A percentile compares a stretch with the other conserved stretches of the same genome.
These are phyloP conservation scores for Babesia sp. DNA, from an alignment of 169 alveolate genomes.

Conservation along the genomic window DNA sequence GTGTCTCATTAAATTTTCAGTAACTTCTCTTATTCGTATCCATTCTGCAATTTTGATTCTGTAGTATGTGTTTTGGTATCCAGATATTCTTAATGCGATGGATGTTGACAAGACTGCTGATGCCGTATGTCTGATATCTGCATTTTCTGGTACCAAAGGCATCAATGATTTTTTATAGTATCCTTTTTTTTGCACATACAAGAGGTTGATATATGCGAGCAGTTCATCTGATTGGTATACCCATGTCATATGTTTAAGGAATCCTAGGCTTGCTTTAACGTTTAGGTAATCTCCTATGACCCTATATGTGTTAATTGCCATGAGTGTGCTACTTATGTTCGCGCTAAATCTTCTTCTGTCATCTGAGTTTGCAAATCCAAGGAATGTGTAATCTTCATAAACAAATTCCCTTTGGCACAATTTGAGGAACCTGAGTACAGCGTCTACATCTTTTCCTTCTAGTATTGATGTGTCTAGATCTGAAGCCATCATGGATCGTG, in stretches of 20 bases:
- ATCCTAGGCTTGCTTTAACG: background rate
- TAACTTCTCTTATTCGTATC: constrained; percentile 23
- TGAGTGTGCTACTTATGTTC: constrained; percentile 23
- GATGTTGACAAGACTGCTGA: constrained; percentile 43
- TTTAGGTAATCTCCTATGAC: constrained; percentile 12
- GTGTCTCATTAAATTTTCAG: constrained; percentile 40
- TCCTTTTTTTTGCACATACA: constrained; percentile 24
- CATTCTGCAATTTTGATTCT: constrained; percentile 1
- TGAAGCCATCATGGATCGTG: background rate
- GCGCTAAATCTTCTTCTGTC: constrained; percentile 25
- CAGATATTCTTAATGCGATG: constrained; percentile 4
- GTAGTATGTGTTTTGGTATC: background rate
- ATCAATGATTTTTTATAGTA: constrained; percentile 9
- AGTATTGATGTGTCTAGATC: constrained; percentile 20
- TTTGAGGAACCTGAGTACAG: constrained; percentile 12
- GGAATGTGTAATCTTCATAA: constrained; percentile 2
- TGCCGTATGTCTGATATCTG: constrained; percentile 49
- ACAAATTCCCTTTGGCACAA: constrained; percentile 30
- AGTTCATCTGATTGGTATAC: constrained; percentile 26
- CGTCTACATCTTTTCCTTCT: constrained; percentile 16
- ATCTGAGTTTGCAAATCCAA: constrained; percentile 37
- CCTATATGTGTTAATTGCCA: constrained; percentile 30
- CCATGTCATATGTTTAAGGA: constrained; percentile 28
- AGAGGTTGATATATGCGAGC: constrained; percentile 10
- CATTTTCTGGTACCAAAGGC: background rate